phyloP scores from a whole-genome alignment of 768 basidiomycete genomes.

The Boletus rubropictus region DNA sequence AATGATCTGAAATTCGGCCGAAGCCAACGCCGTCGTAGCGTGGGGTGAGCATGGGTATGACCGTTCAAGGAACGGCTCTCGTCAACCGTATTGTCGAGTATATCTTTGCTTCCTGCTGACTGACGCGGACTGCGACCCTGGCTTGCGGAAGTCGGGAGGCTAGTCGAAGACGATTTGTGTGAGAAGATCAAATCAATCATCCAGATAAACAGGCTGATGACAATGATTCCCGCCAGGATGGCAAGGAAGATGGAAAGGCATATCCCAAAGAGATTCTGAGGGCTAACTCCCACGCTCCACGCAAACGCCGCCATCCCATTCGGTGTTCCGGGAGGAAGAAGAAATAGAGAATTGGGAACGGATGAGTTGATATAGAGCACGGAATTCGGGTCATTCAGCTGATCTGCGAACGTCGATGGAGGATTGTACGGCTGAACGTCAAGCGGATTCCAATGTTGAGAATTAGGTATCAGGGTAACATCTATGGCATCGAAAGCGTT shows the following conservation, averaged over 20 bases:
- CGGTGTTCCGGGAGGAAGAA: conserved; percentile 53
- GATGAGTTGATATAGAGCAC: conserved; percentile 70
- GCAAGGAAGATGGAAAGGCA: conserved; percentile 81
- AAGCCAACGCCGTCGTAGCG: conserved; percentile 29
- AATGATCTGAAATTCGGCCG: conserved; percentile 66
- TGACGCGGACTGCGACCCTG: conserved; percentile 37
- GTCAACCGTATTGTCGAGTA: conserved; percentile 34
- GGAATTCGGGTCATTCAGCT: conserved; percentile 64
- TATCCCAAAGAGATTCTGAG: conserved; percentile 75
- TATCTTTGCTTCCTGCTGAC: conserved; percentile 47
- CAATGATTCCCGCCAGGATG: conserved; percentile 67
- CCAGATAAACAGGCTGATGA: conserved; percentile 69
- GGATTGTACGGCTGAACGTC: conserved; percentile 53
- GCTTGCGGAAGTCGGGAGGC: conserved; percentile 17
- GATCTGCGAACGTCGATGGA: conserved; percentile 64
- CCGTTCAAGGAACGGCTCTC: conserved; percentile 29
- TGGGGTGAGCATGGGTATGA: conserved; percentile 18
- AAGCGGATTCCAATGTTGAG: conserved; percentile 64
- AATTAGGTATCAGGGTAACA: conserved; percentile 57
- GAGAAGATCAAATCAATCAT: conserved; percentile 52
- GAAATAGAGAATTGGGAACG: conserved; percentile 69
- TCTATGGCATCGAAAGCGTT: conserved; percentile 41
- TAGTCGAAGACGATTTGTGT: conserved; percentile 14
- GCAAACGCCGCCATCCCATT: conserved; percentile 79
- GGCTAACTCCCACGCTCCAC: conserved; percentile 74